These are phyloP conservation scores for Leucoagaricus sp. DNA, from an alignment of 1,284 basidiomycete species.

Conservation along the genomic window DNA sequence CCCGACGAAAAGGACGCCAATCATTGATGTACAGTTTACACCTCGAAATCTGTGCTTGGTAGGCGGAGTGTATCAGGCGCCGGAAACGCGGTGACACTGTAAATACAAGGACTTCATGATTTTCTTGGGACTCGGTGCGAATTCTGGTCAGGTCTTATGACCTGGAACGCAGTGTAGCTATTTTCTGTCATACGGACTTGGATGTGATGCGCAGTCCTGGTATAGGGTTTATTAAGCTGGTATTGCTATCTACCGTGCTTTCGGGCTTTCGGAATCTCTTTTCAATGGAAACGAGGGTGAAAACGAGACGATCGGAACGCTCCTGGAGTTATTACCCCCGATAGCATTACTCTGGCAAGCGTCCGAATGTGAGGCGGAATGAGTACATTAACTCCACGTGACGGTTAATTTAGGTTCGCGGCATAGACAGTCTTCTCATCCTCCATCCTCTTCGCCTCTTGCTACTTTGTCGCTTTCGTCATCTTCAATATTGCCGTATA, in stretches of 20 bases:
- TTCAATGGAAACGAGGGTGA: neutral
- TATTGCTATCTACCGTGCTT: neutral
- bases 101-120: neutral
- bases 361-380: neutral
- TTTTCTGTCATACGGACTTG: neutral
- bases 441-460: constrained; percentile 16
- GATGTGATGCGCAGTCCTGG: neutral
- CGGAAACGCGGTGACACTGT: constrained; percentile 51
- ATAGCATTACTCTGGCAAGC: neutral
- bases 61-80: constrained; percentile 68
- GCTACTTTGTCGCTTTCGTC: neutral
- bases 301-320: neutral
- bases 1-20: constrained; percentile 93
- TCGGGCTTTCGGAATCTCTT: neutral
- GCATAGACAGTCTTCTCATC: constrained; percentile 15
- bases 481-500: neutral
- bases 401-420: constrained; percentile 30
- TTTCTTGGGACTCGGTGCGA: constrained; percentile 10
- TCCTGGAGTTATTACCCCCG: neutral
- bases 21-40: constrained; percentile 92
- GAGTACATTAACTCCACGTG: constrained; percentile 22
- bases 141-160: constrained; percentile 5
- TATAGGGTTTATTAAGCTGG: neutral
- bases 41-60: constrained; percentile 92
- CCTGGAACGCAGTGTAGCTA: neutral